Conservation (phyloP, 108 stramenopile genomes). For the Seminavis robusta region DNA sequence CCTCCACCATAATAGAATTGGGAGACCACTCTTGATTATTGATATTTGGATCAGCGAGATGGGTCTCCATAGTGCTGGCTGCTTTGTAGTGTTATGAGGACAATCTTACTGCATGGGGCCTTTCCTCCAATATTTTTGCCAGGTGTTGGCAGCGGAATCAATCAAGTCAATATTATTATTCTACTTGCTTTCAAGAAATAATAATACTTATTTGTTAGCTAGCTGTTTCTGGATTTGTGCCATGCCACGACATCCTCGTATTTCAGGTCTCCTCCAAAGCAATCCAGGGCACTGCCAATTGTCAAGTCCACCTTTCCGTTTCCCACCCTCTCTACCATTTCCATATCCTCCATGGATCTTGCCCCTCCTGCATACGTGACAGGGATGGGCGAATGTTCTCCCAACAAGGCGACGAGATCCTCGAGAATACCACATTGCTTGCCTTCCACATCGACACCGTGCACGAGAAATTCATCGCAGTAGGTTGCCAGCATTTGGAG, state of each 20-base stretch:
- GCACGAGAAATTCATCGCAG: constrained; percentile 96
- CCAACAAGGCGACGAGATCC: constrained; percentile 88
- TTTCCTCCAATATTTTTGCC: too few relatives aligned
- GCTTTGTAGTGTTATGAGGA: too few relatives aligned
- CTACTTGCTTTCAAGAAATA: too few relatives aligned
- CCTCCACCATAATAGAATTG: too few relatives aligned
- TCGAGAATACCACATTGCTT: constrained; percentile 92
- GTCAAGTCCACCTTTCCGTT: constrained; percentile 94
- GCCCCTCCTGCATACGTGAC: constrained; percentile 99
- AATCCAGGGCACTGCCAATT: constrained; percentile 95
- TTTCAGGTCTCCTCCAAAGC: constrained; percentile 90
- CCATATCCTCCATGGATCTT: constrained; percentile 79
- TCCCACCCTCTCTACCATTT: constrained; percentile 82
- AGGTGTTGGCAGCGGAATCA: too few relatives aligned
- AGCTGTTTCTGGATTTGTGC: constrained; percentile 83
- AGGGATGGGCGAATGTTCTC: constrained; percentile 80
- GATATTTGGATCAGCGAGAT: too few relatives aligned
- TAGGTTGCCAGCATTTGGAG: constrained; percentile 66
- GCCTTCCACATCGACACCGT: constrained; percentile 98
- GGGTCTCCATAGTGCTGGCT: too few relatives aligned
- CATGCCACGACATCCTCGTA: constrained; percentile 93
- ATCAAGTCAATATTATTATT: too few relatives aligned
- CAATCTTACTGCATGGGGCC: too few relatives aligned
- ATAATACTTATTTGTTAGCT: not conserved
- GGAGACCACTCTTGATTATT: too few relatives aligned